Percentiles rank a stretch among this genome's conserved stretches.
These are phyloP conservation scores for Rhodotorula sp. DNA, from an alignment of 1,284 basidiomycete species.

Conservation along the genomic window DNA sequence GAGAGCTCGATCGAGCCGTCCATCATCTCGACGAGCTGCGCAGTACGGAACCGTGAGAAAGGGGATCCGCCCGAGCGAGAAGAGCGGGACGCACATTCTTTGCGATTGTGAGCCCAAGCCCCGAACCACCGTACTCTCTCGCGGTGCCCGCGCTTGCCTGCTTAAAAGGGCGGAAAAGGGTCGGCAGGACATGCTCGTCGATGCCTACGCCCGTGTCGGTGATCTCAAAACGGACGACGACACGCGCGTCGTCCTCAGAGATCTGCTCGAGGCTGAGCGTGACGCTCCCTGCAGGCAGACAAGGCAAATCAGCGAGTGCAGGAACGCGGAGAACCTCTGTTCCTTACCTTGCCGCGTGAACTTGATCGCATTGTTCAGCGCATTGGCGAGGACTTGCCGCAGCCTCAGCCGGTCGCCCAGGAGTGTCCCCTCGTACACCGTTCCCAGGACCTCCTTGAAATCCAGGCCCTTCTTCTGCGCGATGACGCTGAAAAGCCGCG, in stretches of 20 bases:
- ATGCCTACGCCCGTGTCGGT: constrained; percentile 52
- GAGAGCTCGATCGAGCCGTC: constrained; percentile 34
- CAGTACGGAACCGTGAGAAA: not conserved
- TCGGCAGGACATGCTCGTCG: constrained; percentile 45
- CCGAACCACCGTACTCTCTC: constrained; percentile 40
- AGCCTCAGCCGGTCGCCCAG: constrained; percentile 45
- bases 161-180: constrained; percentile 51
- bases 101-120: constrained; percentile 34
- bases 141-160: constrained; percentile 42
- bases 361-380: constrained; percentile 49
- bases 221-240: constrained; percentile 48
- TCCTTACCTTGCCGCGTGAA: constrained; percentile 46
- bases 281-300: constrained; percentile 28
- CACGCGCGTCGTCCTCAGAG: constrained; percentile 43
- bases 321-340: not conserved
- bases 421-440: constrained; percentile 25
- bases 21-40: constrained; percentile 40
- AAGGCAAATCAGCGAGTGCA: not conserved
- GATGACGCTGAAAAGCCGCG: constrained; percentile 49
- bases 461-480: constrained; percentile 50
- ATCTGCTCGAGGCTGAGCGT: constrained; percentile 47
- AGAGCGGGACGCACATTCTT: constrained; percentile 19
- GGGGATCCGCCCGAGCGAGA: not conserved
- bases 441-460: constrained; percentile 46
- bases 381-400: constrained; percentile 44